Evolutionary conservation across 2,329 filamentous ascomycete species (phyloP).

Genomic region (Botryosphaeria agaves): DNA sequence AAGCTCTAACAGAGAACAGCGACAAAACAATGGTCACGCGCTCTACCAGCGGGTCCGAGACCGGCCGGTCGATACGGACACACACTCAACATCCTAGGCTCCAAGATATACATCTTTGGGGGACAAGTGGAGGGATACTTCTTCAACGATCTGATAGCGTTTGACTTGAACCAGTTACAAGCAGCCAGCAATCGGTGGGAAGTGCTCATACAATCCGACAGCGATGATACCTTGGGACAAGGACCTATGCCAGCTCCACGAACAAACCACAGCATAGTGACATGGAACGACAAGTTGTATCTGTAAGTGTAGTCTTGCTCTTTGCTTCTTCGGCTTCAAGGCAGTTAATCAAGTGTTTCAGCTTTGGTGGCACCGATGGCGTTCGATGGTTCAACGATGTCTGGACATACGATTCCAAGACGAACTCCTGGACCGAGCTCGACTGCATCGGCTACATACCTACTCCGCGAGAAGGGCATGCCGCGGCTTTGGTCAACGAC

Average conservation of each 20-base stretch:
- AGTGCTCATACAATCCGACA: constrained; percentile 62
- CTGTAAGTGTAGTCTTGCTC: constrained; percentile 41
- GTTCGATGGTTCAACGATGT: constrained; percentile 98
- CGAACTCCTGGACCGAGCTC: constrained; percentile 71
- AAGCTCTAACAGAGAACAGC: constrained; percentile 36
- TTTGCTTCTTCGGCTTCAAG: neutral
- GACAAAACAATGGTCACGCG: constrained; percentile 93
- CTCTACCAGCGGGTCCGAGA: constrained; percentile 68
- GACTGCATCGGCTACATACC: constrained; percentile 98
- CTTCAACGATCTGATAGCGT: constrained; percentile 92
- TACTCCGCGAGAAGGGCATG: constrained; percentile 81
- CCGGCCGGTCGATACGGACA: constrained; percentile 90
- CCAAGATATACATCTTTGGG: constrained; percentile 94
- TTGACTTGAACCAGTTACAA: constrained; percentile 89
- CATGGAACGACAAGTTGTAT: constrained; percentile 84
- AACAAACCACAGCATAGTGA: constrained; percentile 88
- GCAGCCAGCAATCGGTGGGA: constrained; percentile 89
- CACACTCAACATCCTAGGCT: constrained; percentile 88
- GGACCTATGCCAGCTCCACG: constrained; percentile 67
- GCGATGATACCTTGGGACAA: constrained; percentile 39
- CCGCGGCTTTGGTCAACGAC: constrained; percentile 82
- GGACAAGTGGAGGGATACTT: constrained; percentile 95
- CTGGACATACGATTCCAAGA: constrained; percentile 79
- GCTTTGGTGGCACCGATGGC: constrained; percentile 95
- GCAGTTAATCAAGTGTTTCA: constrained; percentile 18